Conservation (phyloP, 2,329 filamentous ascomycete genomes). For the Daldinia eschscholtzii region DNA sequence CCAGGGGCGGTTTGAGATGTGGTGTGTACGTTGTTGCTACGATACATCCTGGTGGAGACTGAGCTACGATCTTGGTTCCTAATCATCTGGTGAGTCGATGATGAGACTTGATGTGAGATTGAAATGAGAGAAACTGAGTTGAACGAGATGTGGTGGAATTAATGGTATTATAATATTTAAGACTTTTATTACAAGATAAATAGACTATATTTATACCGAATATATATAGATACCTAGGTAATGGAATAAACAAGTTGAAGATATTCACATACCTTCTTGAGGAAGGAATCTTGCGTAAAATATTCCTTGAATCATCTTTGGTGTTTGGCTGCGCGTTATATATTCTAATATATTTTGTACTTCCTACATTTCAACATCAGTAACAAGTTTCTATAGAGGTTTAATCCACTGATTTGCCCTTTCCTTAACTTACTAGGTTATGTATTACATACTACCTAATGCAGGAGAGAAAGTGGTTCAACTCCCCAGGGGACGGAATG, state of each 20-base stretch:
- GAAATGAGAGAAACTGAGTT: background rate
- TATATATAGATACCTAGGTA: too few relatives aligned
- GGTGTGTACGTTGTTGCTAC: slow-evolving; percentile 58
- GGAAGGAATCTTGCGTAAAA: slow-evolving; percentile 78
- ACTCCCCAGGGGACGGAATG: background rate
- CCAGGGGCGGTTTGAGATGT: slow-evolving; percentile 70
- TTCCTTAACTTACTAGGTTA: background rate
- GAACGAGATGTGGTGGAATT: slow-evolving; percentile 14
- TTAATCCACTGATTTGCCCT: background rate
- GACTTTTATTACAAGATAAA: background rate
- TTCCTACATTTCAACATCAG: background rate
- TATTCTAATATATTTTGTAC: background rate
- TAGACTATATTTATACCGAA: too few relatives aligned
- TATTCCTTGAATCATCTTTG: slow-evolving; percentile 74
- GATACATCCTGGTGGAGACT: slow-evolving; percentile 73
- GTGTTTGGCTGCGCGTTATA: background rate
- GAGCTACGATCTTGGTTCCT: slow-evolving; percentile 74
- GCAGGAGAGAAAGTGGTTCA: background rate
- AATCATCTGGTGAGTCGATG: slow-evolving; percentile 34
- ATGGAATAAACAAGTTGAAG: background rate
- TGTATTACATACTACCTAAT: background rate
- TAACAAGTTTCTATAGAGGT: background rate
- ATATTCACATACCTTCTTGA: slow-evolving; percentile 67
- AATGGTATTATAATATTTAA: background rate
- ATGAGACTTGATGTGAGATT: slow-evolving; percentile 1